phyloP scores from a whole-genome alignment of 1,139 yeast species.

The Trichomonascaceae sp. region DNA sequence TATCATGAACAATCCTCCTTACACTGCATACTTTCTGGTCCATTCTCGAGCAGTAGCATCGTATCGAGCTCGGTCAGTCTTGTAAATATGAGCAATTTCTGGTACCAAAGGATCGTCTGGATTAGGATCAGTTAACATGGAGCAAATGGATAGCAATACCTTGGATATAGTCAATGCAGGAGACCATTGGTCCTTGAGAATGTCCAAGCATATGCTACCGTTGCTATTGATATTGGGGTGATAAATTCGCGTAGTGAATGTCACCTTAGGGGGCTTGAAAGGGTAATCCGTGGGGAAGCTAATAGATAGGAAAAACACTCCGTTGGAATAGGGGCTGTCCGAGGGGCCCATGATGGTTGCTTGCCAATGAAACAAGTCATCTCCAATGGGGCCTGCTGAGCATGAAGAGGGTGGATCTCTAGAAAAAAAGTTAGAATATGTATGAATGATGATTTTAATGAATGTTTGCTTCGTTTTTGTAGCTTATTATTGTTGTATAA shows the following conservation, averaged over 20 bases:
- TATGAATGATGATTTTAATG: background rate
- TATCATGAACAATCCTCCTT: conserved; percentile 16
- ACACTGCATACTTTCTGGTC: conserved; percentile 97
- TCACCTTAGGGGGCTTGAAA: conserved; percentile 89
- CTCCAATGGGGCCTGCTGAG: conserved; percentile 99
- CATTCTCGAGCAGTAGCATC: conserved; percentile 98
- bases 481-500: background rate
- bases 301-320: conserved; percentile 83
- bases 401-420: conserved; percentile 99
- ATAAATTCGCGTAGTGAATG: conserved; percentile 83
- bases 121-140: conserved; percentile 91
- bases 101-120: conserved; percentile 99
- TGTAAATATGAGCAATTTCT: conserved; percentile 94
- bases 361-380: conserved; percentile 93
- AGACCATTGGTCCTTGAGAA: conserved; percentile 85
- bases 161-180: conserved; percentile 88
- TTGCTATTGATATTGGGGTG: conserved; percentile 88
- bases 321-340: conserved; percentile 91
- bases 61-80: conserved; percentile 88
- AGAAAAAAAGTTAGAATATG: conserved; percentile 3
- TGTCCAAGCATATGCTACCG: conserved; percentile 82
- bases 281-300: conserved; percentile 96
- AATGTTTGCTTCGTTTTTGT: background rate
- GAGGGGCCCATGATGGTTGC: conserved; percentile 96
- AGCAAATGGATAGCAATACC: conserved; percentile 82